Evolutionary conservation across 805 yeast species (phyloP).

Genomic region (Saturnispora sekii): DNA sequence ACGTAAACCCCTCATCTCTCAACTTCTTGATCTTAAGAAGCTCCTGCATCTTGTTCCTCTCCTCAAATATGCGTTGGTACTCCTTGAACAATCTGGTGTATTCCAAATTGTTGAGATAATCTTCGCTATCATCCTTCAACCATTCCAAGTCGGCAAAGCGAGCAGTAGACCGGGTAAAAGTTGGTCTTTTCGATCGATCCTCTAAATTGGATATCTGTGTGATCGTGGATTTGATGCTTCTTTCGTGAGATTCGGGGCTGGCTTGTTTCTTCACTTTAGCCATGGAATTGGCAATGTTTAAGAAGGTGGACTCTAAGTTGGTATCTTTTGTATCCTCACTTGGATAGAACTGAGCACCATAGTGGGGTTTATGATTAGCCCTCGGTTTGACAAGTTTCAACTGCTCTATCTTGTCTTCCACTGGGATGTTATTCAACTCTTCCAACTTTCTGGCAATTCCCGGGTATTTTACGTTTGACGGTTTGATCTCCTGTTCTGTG

Average conservation of each 20-base stretch:
- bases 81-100: constrained; percentile 28
- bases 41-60: constrained; percentile 30
- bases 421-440: not conserved
- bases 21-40: constrained; percentile 28
- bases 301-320: constrained; percentile 2
- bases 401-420: no score
- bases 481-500: not conserved
- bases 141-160: constrained; percentile 25
- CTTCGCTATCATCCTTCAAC: constrained; percentile 24
- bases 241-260: not conserved
- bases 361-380: not conserved
- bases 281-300: constrained; percentile 2
- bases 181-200: constrained; percentile 2
- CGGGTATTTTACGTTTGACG: not conserved
- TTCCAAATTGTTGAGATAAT: constrained; percentile 24
- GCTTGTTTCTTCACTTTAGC: not conserved
- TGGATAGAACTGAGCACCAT: constrained; percentile 5
- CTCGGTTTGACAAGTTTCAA: no score
- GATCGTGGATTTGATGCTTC: constrained; percentile 2
- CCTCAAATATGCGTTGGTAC: constrained; percentile 35
- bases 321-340: not conserved
- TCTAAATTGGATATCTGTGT: not conserved
- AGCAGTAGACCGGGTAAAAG: constrained; percentile 16
- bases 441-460: constrained; percentile 4
- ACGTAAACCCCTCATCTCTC: constrained; percentile 25